Evolutionary conservation across 176 grass and related monocot genomes (phyloP).

Genomic region (Triticum timopheevii): DNA sequence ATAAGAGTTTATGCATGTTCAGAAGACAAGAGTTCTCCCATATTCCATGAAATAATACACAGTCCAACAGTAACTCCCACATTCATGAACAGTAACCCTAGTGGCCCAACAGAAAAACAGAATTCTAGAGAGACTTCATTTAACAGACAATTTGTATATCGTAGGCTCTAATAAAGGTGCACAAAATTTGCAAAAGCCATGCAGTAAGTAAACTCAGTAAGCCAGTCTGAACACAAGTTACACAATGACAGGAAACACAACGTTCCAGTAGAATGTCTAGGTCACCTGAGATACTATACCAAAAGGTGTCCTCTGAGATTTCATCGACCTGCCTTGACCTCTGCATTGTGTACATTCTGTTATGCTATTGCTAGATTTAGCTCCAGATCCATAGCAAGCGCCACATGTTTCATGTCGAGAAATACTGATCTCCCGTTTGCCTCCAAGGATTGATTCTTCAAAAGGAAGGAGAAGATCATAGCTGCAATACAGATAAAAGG

Average conservation of each 20-base stretch:
- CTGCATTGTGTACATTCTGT: conserved; percentile 61
- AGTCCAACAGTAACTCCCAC: not conserved
- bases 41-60: not conserved
- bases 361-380: conserved; percentile 64
- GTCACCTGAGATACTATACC: conserved; percentile 90
- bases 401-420: conserved; percentile 56
- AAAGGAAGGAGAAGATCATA: conserved; percentile 79
- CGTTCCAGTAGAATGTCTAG: not conserved
- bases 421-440: conserved; percentile 50
- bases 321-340: conserved; percentile 74
- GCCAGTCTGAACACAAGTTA: not conserved
- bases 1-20: not conserved
- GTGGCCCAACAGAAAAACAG: not conserved
- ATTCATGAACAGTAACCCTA: not conserved
- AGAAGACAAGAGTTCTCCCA: not conserved
- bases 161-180: not conserved
- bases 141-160: not conserved
- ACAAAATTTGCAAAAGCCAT: not conserved
- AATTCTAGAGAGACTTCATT: not conserved
- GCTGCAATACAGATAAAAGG: conserved; percentile 39
- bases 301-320: conserved; percentile 75
- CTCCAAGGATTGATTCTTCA: conserved; percentile 87
- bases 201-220: not conserved
- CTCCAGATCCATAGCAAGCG: conserved; percentile 67
- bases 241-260: conserved; percentile 26